Conservation (phyloP, 2,329 filamentous ascomycete genomes). For the Annulohypoxylon truncatum region DNA sequence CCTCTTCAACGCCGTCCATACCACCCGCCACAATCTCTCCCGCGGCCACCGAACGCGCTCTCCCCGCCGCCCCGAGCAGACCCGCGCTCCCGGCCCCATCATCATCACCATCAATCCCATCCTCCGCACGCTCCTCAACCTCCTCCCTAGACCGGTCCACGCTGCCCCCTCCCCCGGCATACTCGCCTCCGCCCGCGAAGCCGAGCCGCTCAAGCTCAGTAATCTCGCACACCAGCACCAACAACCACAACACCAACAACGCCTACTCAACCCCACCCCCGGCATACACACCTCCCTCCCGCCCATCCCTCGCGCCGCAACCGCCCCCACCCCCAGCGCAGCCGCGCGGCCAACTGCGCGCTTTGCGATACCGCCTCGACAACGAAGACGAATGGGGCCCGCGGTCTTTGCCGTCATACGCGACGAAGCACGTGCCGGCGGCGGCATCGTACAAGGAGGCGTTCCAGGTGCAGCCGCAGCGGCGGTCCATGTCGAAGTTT, state of each 20-base stretch:
- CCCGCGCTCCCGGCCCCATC: background rate
- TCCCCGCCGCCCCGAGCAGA: background rate
- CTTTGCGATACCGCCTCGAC: constrained; percentile 35
- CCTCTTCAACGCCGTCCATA: background rate
- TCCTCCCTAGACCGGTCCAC: background rate
- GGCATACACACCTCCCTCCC: background rate
- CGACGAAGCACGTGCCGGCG: background rate
- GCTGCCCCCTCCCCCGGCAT: background rate
- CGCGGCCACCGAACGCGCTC: background rate
- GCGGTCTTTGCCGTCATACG: background rate
- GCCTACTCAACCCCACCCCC: background rate
- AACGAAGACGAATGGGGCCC: constrained; percentile 5
- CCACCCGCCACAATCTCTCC: background rate
- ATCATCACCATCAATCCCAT: background rate
- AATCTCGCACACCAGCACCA: no score
- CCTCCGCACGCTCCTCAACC: background rate
- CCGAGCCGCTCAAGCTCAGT: background rate
- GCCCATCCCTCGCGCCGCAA: background rate
- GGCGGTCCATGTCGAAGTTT: background rate
- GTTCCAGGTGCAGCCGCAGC: background rate
- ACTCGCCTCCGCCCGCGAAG: background rate
- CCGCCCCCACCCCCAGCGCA: background rate
- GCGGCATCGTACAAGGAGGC: background rate
- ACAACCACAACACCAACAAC: no score
- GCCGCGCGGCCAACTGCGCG: constrained; percentile 12